These are phyloP conservation scores for Dentipellis sp. DNA, from an alignment of 768 basidiomycete genomes.

Conservation along the genomic window DNA sequence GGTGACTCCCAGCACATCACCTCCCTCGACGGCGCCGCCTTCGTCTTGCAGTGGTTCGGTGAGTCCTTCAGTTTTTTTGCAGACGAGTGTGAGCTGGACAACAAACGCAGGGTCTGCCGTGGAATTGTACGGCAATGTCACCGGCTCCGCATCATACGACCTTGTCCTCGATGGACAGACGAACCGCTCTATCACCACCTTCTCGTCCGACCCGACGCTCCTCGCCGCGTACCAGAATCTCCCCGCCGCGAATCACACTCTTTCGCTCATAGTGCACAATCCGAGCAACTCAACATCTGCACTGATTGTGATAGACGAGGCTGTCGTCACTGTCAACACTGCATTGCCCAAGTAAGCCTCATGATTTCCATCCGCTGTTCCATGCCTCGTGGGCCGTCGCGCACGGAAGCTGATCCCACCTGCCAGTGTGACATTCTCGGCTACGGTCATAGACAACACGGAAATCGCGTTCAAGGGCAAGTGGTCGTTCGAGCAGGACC, in stretches of 20 bases:
- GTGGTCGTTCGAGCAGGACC: conserved; percentile 34
- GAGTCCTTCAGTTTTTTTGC: conserved; percentile 15
- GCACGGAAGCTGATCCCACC: conserved; percentile 17
- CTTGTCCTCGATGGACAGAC: conserved; percentile 33
- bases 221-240: conserved; percentile 44
- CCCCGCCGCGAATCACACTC: conserved; percentile 37
- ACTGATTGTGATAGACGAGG: conserved; percentile 48
- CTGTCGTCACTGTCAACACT: conserved; percentile 34
- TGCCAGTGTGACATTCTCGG: conserved; percentile 25
- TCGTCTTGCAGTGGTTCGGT: conserved; percentile 59
- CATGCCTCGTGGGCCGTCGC: background rate
- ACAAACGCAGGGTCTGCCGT: conserved; percentile 49
- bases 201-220: conserved; percentile 24
- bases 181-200: conserved; percentile 18
- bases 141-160: conserved; percentile 22
- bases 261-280: conserved; percentile 43
- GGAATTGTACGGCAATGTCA: conserved; percentile 44
- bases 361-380: background rate
- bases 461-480: conserved; percentile 41
- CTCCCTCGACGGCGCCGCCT: conserved; percentile 43
- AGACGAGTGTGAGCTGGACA: background rate
- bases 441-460: conserved; percentile 30
- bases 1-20: conserved; percentile 59
- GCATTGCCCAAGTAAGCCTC: conserved; percentile 24
- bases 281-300: conserved; percentile 21